These are phyloP conservation scores for Halenospora varia DNA, from an alignment of 495 filamentous ascomycete species.

Conservation along the genomic window DNA sequence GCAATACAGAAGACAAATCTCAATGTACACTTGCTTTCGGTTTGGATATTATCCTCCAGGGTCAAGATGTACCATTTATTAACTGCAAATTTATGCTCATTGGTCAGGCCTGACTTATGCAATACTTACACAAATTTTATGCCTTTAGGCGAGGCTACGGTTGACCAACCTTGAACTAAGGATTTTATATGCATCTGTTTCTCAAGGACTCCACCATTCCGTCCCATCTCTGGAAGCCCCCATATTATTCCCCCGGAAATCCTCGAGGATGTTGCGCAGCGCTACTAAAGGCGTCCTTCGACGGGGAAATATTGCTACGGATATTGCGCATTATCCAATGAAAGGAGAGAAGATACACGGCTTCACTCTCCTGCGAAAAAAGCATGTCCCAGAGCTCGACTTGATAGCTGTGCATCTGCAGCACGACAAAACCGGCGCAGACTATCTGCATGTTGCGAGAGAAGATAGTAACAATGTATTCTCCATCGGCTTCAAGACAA, in stretches of 20 bases:
- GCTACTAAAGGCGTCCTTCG: conserved; percentile 45
- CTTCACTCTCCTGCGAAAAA: conserved; percentile 82
- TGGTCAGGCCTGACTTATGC: neutral
- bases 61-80: too few relatives aligned
- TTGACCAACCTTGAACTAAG: too few relatives aligned
- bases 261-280: conserved; percentile 44
- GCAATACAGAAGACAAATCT: neutral
- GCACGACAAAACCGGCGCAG: conserved; percentile 90
- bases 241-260: neutral
- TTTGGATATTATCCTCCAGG: too few relatives aligned
- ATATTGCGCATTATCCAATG: conserved; percentile 65
- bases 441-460: conserved; percentile 90
- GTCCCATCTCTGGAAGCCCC: neutral
- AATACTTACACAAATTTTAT: neutral
- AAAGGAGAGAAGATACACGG: conserved; percentile 85
- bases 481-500: conserved; percentile 98
- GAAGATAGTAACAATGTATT: conserved; percentile 99
- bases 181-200: too few relatives aligned
- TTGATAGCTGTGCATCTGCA: conserved; percentile 83
- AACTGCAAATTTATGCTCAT: too few relatives aligned
- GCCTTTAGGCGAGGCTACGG: neutral
- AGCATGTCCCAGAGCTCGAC: conserved; percentile 91
- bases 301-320: conserved; percentile 68
- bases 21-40: neutral
- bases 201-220: neutral